Base-by-base conservation (phyloP, 148 eudicot species). In the Drosera capensis region DNA sequence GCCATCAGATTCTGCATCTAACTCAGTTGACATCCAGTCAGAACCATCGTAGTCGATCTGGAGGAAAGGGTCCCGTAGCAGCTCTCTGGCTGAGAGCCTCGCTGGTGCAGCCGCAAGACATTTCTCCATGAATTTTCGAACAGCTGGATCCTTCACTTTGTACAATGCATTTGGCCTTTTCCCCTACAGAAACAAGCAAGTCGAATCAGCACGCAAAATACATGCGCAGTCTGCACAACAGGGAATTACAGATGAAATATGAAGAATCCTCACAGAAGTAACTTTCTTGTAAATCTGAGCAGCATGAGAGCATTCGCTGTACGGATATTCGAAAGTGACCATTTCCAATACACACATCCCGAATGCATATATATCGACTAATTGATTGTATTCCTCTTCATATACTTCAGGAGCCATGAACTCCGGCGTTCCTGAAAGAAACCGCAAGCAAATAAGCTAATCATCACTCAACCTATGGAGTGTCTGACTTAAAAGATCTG, bases 51-150 rank as follows among this genome's bases (percentile, higher is more conserved):
- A 64, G 16, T 68, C 78, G 14, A 48, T 49, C 25, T 62, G 75
- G 43, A 81, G 77, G 46, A 81, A 81, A 2, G 76, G 76, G 48
- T 77, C 81, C 16, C 41, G 49, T 7, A 80, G 59, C 23, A 77
- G 78, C 56, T 64, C 72, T 36, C 45, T 52, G 7, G 92, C 92
- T 2, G 77, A 25, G 3, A 70, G 46, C 58, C 92, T 66, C 14
- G 43, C 36, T 6, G 76, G 60, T 1, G 65, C 85, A 13, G 74
- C 62, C 1, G 72, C 92, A 42, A 81, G 40, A 51, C 92, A 81
- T 62, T 68, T 81, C 56, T 74, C 70, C 19, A 81, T 66, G 37
- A 81, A 77, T 53, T 29, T 40, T 25, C 63, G 65, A 13, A 81
- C 68, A 22, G 71, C 70, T 0, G 65, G 76, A 49, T 77, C 85